Evolutionary conservation across 352 stramenopile species (phyloP), one percentile per base, ranked within the genome.

Genomic region (Phytopythium aichiense): DNA sequence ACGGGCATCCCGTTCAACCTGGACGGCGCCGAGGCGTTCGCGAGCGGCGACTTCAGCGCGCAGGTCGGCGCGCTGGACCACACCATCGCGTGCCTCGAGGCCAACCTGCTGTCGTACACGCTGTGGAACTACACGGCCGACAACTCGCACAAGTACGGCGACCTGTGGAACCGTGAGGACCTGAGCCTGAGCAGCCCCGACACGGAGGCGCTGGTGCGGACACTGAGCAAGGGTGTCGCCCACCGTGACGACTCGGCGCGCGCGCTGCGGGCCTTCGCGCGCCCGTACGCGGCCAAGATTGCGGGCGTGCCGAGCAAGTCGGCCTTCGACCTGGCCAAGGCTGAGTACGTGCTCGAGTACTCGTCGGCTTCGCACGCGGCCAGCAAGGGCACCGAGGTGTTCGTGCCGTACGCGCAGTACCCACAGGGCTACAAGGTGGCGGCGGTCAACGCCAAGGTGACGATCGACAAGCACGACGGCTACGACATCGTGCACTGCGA

Each of bases 81-180:
- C 63, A 92, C 82, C 1, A 71, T 93, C 50, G 72, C 72, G 35
- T 81, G 71, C 40, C 63, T 94, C 3, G 86, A 94, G 56, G 69
- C 67, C 31, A 84, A 73, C 52, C 54, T 91, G 63, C 61, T 92
- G 42, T 88, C 73, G 51, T 98, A 92, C 66, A 96, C 88, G 43
- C 65, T 97, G 20, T 98, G 90, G 91, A 95, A 84, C 58, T 98
- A 98, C 76, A 80, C 85, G 35, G 77, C 87, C 9, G 71, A 84
- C 50, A 95, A 96, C 61, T 78, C 58, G 59, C 87, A 95, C 69
- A 58, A 72, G 18, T 91, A 78, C 38, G 87, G 88, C 25, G 88
- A 96, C 49, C 64, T 82, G 52, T 96, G 88, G 88, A 96, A 96
- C 74, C 54, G 85, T 11, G 88, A 96, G 48, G 87, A 96, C 56